Evolutionary conservation across 202 grass and related monocot genomes (phyloP).

Genomic region (Schoenoplectus tabernaemontani): DNA sequence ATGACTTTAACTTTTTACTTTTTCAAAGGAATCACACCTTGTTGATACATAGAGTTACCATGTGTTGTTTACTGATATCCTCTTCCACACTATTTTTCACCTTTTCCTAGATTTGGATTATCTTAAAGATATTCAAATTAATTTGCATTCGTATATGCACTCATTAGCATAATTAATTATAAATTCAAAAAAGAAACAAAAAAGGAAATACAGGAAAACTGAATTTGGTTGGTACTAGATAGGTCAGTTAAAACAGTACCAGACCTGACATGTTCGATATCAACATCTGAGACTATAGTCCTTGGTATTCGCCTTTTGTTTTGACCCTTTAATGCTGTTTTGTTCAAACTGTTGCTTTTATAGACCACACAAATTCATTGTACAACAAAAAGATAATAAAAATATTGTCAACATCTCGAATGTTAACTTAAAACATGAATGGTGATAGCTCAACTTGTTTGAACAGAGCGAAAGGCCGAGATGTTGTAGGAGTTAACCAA

Average conservation of each 20-base stretch:
- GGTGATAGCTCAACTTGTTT: not conserved
- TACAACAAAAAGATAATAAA: not conserved
- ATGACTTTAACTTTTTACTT: not conserved
- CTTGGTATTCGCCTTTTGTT: not conserved
- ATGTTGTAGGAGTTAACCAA: not conserved
- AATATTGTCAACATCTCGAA: not conserved
- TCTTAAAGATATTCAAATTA: not conserved
- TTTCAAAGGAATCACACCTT: not conserved
- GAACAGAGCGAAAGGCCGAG: not conserved
- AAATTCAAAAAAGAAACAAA: not conserved
- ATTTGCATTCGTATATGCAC: not conserved
- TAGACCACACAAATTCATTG: not conserved
- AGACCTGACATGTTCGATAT: not conserved
- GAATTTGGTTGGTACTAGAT: not conserved
- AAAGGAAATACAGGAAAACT: not conserved
- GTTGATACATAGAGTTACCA: not conserved
- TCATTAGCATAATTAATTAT: not conserved
- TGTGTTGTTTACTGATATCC: not conserved
- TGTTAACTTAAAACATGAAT: not conserved
- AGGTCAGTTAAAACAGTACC: not conserved
- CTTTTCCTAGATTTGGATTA: not conserved
- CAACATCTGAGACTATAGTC: slow-evolving; percentile 3
- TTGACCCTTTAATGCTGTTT: not conserved
- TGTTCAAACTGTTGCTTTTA: slow-evolving; percentile 1
- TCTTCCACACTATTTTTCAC: not conserved